Percentiles rank a stretch among this genome's conserved stretches.
phyloP scores from a whole-genome alignment of 2,329 filamentous ascomycete species.

The Ambrosiella cleistominuta region DNA sequence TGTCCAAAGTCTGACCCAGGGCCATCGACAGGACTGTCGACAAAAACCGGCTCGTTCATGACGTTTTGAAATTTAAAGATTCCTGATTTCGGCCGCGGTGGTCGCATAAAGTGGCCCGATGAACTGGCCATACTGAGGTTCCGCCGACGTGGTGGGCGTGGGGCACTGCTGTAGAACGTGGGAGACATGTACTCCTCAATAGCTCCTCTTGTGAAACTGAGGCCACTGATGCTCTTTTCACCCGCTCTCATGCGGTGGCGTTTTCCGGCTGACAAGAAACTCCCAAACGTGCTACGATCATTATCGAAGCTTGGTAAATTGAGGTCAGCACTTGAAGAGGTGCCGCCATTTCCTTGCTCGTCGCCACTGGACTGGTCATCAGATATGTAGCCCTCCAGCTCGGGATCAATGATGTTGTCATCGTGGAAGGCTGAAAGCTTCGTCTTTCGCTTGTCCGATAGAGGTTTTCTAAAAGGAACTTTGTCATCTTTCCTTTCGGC shows the following conservation, averaged over 20 bases:
- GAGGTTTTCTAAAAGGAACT: conserved; percentile 21
- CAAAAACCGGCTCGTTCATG: conserved; percentile 28
- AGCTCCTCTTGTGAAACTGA: conserved; percentile 53
- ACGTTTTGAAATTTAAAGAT: conserved; percentile 38
- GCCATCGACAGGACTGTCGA: conserved; percentile 8
- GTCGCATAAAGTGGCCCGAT: conserved; percentile 47
- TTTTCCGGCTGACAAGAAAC: conserved; percentile 55
- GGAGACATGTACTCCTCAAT: conserved; percentile 43
- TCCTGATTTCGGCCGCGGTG: conserved; percentile 47
- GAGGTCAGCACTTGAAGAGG: conserved; percentile 23
- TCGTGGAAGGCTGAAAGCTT: conserved; percentile 86
- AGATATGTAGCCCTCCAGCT: conserved; percentile 87
- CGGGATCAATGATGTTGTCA: conserved; percentile 96
- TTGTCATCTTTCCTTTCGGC: conserved; percentile 7
- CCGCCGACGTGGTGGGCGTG: conserved; percentile 36
- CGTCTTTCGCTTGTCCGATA: conserved; percentile 57
- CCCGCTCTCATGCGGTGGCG: conserved; percentile 53
- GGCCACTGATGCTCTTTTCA: conserved; percentile 56
- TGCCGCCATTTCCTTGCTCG: conserved; percentile 72
- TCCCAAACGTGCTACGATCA: conserved; percentile 55
- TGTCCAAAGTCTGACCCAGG: conserved; percentile 6
- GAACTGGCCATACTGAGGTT: conserved; percentile 75
- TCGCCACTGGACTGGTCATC: conserved; percentile 77
- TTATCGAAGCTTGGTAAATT: conserved; percentile 43
- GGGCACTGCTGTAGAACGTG: conserved; percentile 1